phyloP scores from a whole-genome alignment of 2,329 filamentous ascomycete genomes.

The Cyphellophora attinorum region DNA sequence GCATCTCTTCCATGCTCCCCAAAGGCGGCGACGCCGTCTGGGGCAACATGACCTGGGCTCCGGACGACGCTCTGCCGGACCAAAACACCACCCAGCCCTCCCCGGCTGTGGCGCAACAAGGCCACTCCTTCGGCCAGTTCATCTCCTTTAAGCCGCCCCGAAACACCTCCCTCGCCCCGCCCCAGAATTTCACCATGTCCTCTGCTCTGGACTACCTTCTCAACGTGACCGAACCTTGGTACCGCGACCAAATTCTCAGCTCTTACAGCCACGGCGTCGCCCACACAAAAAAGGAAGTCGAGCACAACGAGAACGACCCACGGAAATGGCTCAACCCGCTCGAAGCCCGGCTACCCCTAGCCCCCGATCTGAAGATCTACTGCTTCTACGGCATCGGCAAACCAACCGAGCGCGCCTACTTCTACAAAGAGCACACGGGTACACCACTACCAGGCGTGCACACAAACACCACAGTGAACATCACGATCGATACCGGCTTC shows the following conservation, averaged over 20 bases:
- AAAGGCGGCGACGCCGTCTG: slow-evolving; percentile 91
- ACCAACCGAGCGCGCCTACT: slow-evolving; percentile 85
- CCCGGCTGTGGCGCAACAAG: not conserved
- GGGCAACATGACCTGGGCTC: slow-evolving; percentile 80
- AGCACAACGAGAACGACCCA: slow-evolving; percentile 66
- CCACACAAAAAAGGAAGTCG: slow-evolving; percentile 67
- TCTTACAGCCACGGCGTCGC: slow-evolving; percentile 88
- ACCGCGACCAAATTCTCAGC: slow-evolving; percentile 57
- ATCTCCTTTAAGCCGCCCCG: slow-evolving; percentile 64
- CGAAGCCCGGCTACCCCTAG: slow-evolving; percentile 78
- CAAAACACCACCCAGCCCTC: slow-evolving; percentile 2
- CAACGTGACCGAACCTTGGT: slow-evolving; percentile 76
- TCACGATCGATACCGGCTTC: slow-evolving; percentile 59
- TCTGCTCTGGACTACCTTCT: slow-evolving; percentile 71
- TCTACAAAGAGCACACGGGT: slow-evolving; percentile 57
- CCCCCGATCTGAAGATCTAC: slow-evolving; percentile 85
- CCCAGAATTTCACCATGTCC: slow-evolving; percentile 70
- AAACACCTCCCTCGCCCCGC: slow-evolving; percentile 36
- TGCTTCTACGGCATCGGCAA: slow-evolving; percentile 96
- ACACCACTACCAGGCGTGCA: slow-evolving; percentile 46
- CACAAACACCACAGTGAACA: slow-evolving; percentile 47
- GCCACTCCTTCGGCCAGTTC: slow-evolving; percentile 65
- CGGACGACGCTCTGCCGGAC: slow-evolving; percentile 69
- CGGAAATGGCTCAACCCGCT: slow-evolving; percentile 92
- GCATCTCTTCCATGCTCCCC: slow-evolving; percentile 91